Base-by-base conservation (phyloP, 2,329 filamentous ascomycete genomes). In the Colletotrichum siamense region DNA sequence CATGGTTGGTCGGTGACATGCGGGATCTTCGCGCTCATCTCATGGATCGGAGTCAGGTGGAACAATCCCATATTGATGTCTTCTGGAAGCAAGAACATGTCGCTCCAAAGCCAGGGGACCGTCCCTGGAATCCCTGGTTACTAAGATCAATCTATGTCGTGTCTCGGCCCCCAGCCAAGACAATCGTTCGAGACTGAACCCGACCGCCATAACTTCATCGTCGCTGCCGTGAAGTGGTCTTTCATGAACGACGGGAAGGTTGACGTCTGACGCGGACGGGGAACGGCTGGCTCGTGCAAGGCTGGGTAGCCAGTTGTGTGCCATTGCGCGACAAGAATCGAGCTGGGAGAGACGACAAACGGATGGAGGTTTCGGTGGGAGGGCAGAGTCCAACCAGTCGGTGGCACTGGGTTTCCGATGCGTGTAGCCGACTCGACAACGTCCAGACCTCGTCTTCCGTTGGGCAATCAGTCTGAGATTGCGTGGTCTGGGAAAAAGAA, bases 1-100 rank as follows among this genome's bases (percentile, higher is more conserved):
- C 4, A 59, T 34, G 61, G 24, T 67, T 66, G 69, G 39, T n/a
- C 61, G 65, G 39, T 75, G 74, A 44, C n/a, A 76, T 76, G 71
- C 65, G 26, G 64, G 57, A 70, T 66, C 74, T 69, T 39, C 44
- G 57, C 16, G 22, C 44, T 67, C 28, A 72, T 62, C 52, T 36
- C 30, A 63, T 10, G 15, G 69, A 63, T 72, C 73, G 34, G 28
- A 44, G 24, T 16, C 52, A n/a, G 34, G 71, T 69, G 39, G 32
- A 12, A 74, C 66, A 24, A 32, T 69, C n/a, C 59, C 39, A 64
- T 30, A 30, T 30, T 61, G 18, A 44, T 64, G 69, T 36, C 55
- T 75, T 66, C 32, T 73, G 55, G 52, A 67, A 68, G 63, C 55
- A 32, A 32, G n/a, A 8, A 49, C 4, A 34, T 34, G n/a, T 66